phyloP scores from a whole-genome alignment of 2,329 filamentous ascomycete genomes.

The Fusarium sp. region DNA sequence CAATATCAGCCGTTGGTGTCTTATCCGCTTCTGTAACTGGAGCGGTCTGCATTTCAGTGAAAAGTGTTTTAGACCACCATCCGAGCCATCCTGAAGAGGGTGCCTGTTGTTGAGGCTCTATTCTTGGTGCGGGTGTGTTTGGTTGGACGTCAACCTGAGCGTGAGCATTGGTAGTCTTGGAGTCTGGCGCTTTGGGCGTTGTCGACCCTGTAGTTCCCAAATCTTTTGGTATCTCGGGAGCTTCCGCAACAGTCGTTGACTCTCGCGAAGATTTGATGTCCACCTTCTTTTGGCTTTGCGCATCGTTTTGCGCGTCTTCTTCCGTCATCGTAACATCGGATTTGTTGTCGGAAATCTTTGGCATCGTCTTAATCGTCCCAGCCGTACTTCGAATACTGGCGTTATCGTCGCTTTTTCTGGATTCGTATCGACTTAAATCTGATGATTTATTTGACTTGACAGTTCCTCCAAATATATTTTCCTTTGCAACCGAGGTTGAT shows the following conservation, averaged over 20 bases:
- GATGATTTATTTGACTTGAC: conserved; percentile 60
- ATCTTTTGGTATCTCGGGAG: conserved; percentile 11
- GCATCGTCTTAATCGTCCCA: conserved; percentile 40
- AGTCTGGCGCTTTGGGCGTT: conserved; percentile 14
- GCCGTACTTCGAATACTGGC: conserved; percentile 49
- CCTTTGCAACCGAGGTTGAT: conserved; percentile 71
- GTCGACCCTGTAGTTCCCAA: conserved; percentile 4
- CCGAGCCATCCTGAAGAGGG: conserved; percentile 67
- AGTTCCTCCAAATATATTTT: conserved; percentile 71
- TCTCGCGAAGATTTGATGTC: conserved; percentile 15
- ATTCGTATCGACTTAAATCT: conserved; percentile 66
- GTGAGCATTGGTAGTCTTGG: conserved; percentile 2
- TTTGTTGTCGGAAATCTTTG: conserved; percentile 47
- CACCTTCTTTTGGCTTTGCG: conserved; percentile 12
- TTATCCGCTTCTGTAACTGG: conserved; percentile 17
- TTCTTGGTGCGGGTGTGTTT: conserved; percentile 10
- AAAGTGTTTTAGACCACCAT: conserved; percentile 60
- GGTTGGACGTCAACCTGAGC: conserved; percentile 3
- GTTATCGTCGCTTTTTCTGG: conserved; percentile 55
- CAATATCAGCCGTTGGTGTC: conserved; percentile 28
- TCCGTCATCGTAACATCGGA: conserved; percentile 35
- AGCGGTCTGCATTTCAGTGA: conserved; percentile 43
- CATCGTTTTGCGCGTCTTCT: conserved; percentile 29
- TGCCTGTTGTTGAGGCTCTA: conserved; percentile 32
- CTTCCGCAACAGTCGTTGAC: conserved; percentile 6